These are phyloP conservation scores for Saturnispora sekii DNA, from an alignment of 805 yeast species.

Conservation along the genomic window DNA sequence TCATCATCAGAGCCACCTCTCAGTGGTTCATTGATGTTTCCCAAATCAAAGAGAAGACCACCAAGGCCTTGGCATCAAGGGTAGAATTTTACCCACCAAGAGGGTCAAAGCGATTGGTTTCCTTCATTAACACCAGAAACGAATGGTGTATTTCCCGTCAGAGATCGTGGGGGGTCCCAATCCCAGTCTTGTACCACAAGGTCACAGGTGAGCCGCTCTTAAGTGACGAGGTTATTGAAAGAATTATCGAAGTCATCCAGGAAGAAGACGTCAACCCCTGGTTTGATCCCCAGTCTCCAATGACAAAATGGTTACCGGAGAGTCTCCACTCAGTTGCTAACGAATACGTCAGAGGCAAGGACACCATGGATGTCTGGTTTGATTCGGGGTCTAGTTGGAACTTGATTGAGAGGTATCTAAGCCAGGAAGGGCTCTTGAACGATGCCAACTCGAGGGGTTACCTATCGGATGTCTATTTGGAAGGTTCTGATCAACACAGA, in stretches of 20 bases:
- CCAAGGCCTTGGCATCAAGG: conserved; percentile 39
- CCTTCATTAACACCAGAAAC: conserved; percentile 67
- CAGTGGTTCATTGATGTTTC: conserved; percentile 94
- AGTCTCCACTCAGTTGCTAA: conserved; percentile 31
- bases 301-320: conserved; percentile 67
- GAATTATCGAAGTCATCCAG: conserved; percentile 48
- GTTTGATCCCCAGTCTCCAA: conserved; percentile 41
- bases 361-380: conserved; percentile 99
- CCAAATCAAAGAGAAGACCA: conserved; percentile 54
- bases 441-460: conserved; percentile 29
- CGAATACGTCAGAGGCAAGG: conserved; percentile 56
- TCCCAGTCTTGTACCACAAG: conserved; percentile 68
- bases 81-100: conserved; percentile 68
- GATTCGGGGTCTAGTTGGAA: conserved; percentile 95
- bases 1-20: conserved; percentile 89
- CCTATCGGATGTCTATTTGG: conserved; percentile 79
- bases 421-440: conserved; percentile 25
- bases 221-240: conserved; percentile 44
- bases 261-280: conserved; percentile 66
- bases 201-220: conserved; percentile 56
- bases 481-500: conserved; percentile 97
- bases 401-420: conserved; percentile 35
- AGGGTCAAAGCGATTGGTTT: conserved; percentile 59
- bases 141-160: conserved; percentile 99
- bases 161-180: conserved; percentile 96